These are phyloP conservation scores for Ustulina deusta DNA, from an alignment of 2,329 filamentous ascomycete genomes.

Conservation along the genomic window DNA sequence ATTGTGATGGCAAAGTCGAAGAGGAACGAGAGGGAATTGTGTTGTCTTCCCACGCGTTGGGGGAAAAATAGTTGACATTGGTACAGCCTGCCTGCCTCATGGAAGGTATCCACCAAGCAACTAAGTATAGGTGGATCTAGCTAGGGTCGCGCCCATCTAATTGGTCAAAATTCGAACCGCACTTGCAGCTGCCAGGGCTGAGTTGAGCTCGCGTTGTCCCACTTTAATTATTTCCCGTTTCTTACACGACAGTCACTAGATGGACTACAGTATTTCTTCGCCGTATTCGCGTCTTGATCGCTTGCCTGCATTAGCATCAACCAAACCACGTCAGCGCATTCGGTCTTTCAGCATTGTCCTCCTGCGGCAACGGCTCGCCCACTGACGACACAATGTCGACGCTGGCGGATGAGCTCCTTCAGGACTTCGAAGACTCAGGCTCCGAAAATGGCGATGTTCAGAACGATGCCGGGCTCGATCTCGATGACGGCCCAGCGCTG, in stretches of 20 bases:
- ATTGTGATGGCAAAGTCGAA: conserved; percentile 1
- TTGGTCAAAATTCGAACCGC: too few species aligned
- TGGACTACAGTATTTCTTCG: not conserved
- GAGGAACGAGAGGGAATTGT: not conserved
- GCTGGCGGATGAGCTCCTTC: conserved; percentile 89
- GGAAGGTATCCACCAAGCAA: too few species aligned
- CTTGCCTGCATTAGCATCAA: not conserved
- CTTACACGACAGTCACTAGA: too few species aligned
- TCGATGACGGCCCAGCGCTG: conserved; percentile 58
- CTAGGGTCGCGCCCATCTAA: too few species aligned
- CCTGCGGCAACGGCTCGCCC: not conserved
- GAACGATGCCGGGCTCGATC: conserved; percentile 60
- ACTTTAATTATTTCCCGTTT: conserved; percentile 30
- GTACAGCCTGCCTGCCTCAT: too few species aligned
- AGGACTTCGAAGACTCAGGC: conserved; percentile 89
- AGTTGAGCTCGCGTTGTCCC: conserved; percentile 24
- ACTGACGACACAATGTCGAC: conserved; percentile 76
- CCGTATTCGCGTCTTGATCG: conserved; percentile 21
- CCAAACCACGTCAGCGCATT: not conserved
- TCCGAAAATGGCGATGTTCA: conserved; percentile 77
- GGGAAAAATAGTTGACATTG: too few species aligned
- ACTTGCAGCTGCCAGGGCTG: not conserved
- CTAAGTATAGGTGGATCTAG: too few species aligned
- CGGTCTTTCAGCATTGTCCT: not conserved
- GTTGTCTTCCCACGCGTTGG: not conserved